Base-by-base conservation (phyloP, 352 stramenopile species). In the Blastocystis hominis region DNA sequence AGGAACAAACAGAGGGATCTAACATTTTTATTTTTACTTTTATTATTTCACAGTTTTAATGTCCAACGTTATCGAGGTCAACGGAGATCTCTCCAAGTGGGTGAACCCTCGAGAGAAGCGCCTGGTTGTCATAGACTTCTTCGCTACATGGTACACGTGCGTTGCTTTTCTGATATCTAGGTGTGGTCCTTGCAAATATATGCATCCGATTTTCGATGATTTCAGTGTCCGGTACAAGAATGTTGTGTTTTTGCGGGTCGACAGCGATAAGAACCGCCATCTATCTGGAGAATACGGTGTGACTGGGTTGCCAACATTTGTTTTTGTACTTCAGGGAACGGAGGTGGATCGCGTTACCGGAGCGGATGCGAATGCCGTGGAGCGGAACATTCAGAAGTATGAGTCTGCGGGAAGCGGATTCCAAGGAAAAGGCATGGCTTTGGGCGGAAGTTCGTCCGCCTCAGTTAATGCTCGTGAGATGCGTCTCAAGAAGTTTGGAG, bases 121-220 rank as follows among this genome's bases (percentile, higher is more conserved):
- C 30, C 70, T 80, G 38, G 70, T 80, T 15, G 70, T 80, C 9
- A 62, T 80, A 15, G 70, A 80, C 55, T 80, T 80, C 70, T 80
- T 80, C 70, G 70, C 70, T 42, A 80, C 70, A 2, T 80, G 70
- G 70, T 80, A 47, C 36, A 6, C 42, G 20, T 5, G 62, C 6
- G 30, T 40, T 40, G 17, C 3, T 3, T 46, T 4, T 1, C 6
- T 62, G 62, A 20, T 63, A 9, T 40, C 9, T 62, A 80, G 76
- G 76, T 86, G 76, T 46, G 59, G 63, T 54, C 76, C 76, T 20
- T 86, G 76, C 42, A 80, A 46, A 62, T 75, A 75, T 24, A 86
- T 86, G 76, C 76, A 86, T 40, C 76, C 76, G 7, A 69, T 86
- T 70, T 86, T 86, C 55, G 76, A 86, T 50, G 17, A 77, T 7